Percentiles rank a stretch among this genome's conserved stretches.
These are phyloP conservation scores for Actinidia polygama DNA, from an alignment of 179 eudicot species.

Conservation along the genomic window DNA sequence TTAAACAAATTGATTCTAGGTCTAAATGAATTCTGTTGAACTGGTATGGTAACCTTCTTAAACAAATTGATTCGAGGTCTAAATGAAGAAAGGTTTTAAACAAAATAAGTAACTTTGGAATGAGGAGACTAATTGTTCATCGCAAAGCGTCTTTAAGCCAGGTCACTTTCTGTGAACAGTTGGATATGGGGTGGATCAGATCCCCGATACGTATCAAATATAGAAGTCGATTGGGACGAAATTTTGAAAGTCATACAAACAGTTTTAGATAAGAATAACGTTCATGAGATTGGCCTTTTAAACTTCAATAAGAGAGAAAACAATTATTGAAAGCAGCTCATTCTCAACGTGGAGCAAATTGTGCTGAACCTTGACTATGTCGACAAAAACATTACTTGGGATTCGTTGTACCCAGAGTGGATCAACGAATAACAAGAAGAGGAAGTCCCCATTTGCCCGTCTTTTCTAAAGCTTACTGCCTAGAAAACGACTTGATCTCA, in stretches of 20 bases:
- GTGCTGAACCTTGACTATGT: slow-evolving; percentile 50
- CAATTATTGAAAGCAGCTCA: slow-evolving; percentile 47
- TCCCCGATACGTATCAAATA: slow-evolving; percentile 42
- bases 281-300: slow-evolving; percentile 53
- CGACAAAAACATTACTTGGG: slow-evolving; percentile 66
- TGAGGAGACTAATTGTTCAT: neutral
- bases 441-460: slow-evolving; percentile 69
- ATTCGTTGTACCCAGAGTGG: slow-evolving; percentile 84
- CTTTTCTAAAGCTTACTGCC: slow-evolving; percentile 62
- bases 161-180: slow-evolving; percentile 44
- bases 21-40: no score
- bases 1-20: no score
- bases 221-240: slow-evolving; percentile 50
- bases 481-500: slow-evolving; percentile 58
- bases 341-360: slow-evolving; percentile 51
- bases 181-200: slow-evolving; percentile 56
- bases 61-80: no score
- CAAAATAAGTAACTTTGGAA: neutral
- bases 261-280: neutral
- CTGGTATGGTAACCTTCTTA: no score
- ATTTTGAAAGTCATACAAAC: slow-evolving; percentile 29
- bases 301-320: slow-evolving; percentile 64
- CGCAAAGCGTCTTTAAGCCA: slow-evolving; percentile 33
- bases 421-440: slow-evolving; percentile 89
- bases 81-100: neutral